Conservation (phyloP, 306 rosid genomes). For the Dryas drummondii region DNA sequence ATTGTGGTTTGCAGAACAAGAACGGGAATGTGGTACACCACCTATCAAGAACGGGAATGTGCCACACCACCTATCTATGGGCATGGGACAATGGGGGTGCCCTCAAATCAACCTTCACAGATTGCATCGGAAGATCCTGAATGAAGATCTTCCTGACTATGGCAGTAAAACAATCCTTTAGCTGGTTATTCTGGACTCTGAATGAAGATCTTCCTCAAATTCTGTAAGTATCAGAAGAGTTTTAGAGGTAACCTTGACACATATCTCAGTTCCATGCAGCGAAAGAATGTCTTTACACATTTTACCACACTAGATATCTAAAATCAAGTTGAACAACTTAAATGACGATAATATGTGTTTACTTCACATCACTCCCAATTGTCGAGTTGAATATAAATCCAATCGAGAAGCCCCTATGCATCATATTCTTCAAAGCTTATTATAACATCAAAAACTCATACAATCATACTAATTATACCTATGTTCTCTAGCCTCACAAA, state of each 20-base stretch:
- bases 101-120: background rate
- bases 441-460: background rate
- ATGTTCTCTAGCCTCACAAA: background rate
- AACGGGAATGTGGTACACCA: background rate
- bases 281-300: background rate
- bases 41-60: too few relatives aligned
- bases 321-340: background rate
- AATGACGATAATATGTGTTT: too few relatives aligned
- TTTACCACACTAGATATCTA: background rate
- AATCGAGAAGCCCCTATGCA: too few relatives aligned
- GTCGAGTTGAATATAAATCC: too few relatives aligned
- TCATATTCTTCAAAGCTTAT: background rate
- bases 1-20: background rate
- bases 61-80: background rate
- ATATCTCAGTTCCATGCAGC: background rate
- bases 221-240: too few relatives aligned
- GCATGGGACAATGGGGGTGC: background rate
- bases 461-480: background rate
- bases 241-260: background rate
- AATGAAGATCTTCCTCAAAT: too few relatives aligned
- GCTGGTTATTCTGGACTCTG: too few relatives aligned
- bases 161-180: too few relatives aligned
- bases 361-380: background rate
- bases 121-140: background rate
- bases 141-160: too few relatives aligned